phyloP scores from a whole-genome alignment of 163 green algal genomes.

The Scenedesmus sp. region DNA sequence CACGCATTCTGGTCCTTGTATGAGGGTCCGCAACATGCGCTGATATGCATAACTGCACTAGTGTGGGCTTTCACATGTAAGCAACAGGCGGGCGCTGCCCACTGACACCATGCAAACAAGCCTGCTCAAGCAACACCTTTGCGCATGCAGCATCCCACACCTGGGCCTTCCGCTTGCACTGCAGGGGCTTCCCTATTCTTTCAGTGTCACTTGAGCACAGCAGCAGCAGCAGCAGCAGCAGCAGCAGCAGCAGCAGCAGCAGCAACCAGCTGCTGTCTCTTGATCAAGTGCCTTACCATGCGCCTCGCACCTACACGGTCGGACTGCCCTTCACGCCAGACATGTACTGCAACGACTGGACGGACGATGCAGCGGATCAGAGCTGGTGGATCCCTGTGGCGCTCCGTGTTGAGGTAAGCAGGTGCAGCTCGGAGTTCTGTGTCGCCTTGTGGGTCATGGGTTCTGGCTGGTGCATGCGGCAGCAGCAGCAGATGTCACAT shows the following conservation, averaged over 20 bases:
- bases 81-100: too few species aligned
- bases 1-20: too few species aligned
- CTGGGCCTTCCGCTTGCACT: not conserved
- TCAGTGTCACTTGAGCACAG: slow-evolving; percentile 30
- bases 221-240: not conserved
- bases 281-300: slow-evolving; percentile 40
- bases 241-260: too few species aligned
- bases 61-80: too few species aligned
- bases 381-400: slow-evolving; percentile 43
- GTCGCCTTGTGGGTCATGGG: too few species aligned
- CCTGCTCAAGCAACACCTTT: not conserved
- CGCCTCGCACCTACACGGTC: slow-evolving; percentile 37
- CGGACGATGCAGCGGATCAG: not conserved
- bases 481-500: not conserved
- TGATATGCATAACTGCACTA: too few species aligned
- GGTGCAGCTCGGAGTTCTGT: too few species aligned
- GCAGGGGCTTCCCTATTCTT: slow-evolving; percentile 44
- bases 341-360: slow-evolving; percentile 57
- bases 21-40: too few species aligned
- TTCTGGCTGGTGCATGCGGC: not conserved
- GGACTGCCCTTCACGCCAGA: slow-evolving; percentile 32
- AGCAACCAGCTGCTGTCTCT: slow-evolving; percentile 25
- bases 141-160: not conserved
- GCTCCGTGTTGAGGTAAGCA: not conserved
- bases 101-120: too few species aligned